A percentile compares a stretch with the other conserved stretches of the same genome.
phyloP scores from a whole-genome alignment of 1,284 basidiomycete species.

The Apiotrichum mycotoxinovorans region DNA sequence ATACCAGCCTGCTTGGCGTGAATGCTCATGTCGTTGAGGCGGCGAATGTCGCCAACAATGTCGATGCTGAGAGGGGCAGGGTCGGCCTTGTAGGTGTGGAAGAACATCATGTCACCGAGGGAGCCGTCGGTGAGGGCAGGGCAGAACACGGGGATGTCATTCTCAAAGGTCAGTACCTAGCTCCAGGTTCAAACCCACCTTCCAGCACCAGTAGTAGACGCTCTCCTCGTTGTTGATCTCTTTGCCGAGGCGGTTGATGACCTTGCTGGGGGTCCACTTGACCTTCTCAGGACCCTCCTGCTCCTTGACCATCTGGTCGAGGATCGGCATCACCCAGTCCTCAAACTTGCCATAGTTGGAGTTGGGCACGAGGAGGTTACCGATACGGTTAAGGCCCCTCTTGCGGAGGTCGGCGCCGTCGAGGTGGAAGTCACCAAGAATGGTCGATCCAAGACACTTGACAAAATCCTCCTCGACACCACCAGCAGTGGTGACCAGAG shows the following conservation, averaged over 20 bases:
- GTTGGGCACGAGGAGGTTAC: slow-evolving; percentile 96
- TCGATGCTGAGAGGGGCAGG: slow-evolving; percentile 81
- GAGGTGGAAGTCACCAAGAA: slow-evolving; percentile 88
- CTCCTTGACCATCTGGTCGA: slow-evolving; percentile 86
- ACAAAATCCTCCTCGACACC: slow-evolving; percentile 99
- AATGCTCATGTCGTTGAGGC: slow-evolving; percentile 84
- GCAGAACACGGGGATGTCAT: slow-evolving; percentile 97
- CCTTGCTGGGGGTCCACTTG: slow-evolving; percentile 86
- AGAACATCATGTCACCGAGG: slow-evolving; percentile 98
- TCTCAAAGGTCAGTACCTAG: slow-evolving; percentile 56
- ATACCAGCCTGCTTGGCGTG: slow-evolving; percentile 92
- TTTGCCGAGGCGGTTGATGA: slow-evolving; percentile 86
- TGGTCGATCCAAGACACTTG: slow-evolving; percentile 95
- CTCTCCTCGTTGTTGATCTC: slow-evolving; percentile 96
- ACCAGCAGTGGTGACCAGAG: slow-evolving; percentile 93
- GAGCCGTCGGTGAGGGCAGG: slow-evolving; percentile 97
- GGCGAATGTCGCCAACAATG: slow-evolving; percentile 90
- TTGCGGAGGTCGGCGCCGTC: slow-evolving; percentile 83
- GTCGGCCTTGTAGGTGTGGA: slow-evolving; percentile 84
- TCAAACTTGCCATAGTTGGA: slow-evolving; percentile 99
- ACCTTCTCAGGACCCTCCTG: slow-evolving; percentile 56
- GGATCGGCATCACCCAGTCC: slow-evolving; percentile 94
- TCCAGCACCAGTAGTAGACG: slow-evolving; percentile 98
- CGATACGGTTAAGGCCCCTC: slow-evolving; percentile 92
- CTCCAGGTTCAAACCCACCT: slow-evolving; percentile 60